Evolutionary conservation across 2,329 filamentous ascomycete species (phyloP), one percentile per base, ranked within the genome.

Genomic region (Ascochyta lentis): DNA sequence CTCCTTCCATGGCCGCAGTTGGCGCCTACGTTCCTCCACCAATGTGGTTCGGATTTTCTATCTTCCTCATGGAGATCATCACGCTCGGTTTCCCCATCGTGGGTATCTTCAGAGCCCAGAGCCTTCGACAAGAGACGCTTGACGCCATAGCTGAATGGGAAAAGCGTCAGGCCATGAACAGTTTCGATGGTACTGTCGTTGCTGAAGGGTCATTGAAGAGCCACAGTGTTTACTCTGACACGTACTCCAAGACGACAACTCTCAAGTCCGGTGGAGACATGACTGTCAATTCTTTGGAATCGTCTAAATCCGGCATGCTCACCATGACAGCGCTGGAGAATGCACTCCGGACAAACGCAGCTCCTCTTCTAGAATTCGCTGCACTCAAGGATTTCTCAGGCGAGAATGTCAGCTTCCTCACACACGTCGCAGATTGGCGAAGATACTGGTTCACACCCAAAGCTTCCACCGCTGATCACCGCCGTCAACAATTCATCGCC

Each of bases 351-450:
- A 67, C 63, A 5, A 72, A 74, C 15, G 60, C 71, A 16, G 50
- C 66, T 24, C 71, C 71, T 5, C 63, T 74, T 3, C 63, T 74
- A 1, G 56, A 68, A 19, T 75, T 74, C 34, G 70, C 72, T 24
- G 70, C 71, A 0, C 50, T 74, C 1, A 72, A 73, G 37, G 71
- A 75, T 39, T 75, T 74, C 49, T 70, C 64, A 4, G 72, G 71
- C 15, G 72, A 73, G 33, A 74, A 73, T 29, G 63, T 75, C 33
- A 72, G 70, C 58, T 75, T 75, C 47, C 65, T 75, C 5, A 73
- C 66, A 2, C 64, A 72, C 23, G 54, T 74, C 39, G 61, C 64
- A 15, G 65, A 72, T n/a, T 75, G 72, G 72, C 68, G 65, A 46
- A 58, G 62, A n/a, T 58, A 59, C 44, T 75, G 72, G 72, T 61